Conservation (phyloP, 1,139 yeast genomes). For the Kazachstania sp. region DNA sequence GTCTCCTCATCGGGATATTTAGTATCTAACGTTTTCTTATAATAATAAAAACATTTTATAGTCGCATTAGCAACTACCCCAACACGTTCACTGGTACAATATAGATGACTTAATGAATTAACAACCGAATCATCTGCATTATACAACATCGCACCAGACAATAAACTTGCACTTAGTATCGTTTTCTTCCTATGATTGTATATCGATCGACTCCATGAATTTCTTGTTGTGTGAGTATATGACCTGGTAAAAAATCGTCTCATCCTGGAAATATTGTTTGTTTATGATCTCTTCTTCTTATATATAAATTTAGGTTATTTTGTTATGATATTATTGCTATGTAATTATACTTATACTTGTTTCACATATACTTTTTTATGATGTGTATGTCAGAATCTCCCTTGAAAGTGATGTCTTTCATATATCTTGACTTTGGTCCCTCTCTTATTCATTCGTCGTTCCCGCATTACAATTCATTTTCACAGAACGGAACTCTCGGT, state of each 20-base stretch:
- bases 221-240: neutral
- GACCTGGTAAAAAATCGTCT: neutral
- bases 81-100: conserved; percentile 44
- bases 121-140: conserved; percentile 35
- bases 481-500: no score
- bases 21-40: conserved; percentile 47
- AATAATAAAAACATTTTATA: conserved; percentile 53
- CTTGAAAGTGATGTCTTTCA: no score
- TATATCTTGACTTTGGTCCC: no score
- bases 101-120: conserved; percentile 29
- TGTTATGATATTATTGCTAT: no score
- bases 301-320: no score
- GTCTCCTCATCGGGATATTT: conserved; percentile 43
- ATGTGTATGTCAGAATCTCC: no score
- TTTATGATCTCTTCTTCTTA: no score
- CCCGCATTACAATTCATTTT: no score
- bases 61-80: conserved; percentile 61
- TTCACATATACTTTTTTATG: no score
- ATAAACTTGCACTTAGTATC: conserved; percentile 4
- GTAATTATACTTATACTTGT: no score
- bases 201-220: neutral
- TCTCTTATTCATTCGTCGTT: no score
- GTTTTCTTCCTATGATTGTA: neutral
- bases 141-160: conserved; percentile 26
- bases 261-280: no score